Percentiles rank a stretch among this genome's conserved stretches.
These are phyloP conservation scores for Eucalyptus decipiens DNA, from an alignment of 345 rosid species.

Conservation along the genomic window DNA sequence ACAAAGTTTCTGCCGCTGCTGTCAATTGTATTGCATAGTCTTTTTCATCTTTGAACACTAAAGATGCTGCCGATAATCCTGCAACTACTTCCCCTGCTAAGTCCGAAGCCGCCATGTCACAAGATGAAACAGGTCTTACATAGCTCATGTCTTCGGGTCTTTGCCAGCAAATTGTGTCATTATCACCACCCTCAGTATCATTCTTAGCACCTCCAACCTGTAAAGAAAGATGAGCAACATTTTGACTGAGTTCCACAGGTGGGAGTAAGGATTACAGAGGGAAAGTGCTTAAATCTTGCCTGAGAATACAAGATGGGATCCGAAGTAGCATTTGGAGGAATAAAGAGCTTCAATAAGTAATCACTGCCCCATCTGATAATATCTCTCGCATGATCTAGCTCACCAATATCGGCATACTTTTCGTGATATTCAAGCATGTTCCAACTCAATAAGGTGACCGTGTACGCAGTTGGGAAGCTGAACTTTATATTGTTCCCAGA, in stretches of 20 bases:
- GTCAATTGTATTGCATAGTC: slow-evolving; percentile 13
- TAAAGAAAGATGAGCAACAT: background rate
- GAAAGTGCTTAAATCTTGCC: slow-evolving; percentile 12
- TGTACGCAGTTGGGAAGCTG: slow-evolving; percentile 49
- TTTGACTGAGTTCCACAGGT: background rate
- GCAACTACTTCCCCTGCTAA: slow-evolving; percentile 48
- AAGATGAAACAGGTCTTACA: slow-evolving; percentile 26
- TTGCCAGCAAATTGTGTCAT: slow-evolving; percentile 48
- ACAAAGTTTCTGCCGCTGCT: slow-evolving; percentile 20
- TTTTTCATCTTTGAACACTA: slow-evolving; percentile 27
- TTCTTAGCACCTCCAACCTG: slow-evolving; percentile 38
- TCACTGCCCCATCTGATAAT: slow-evolving; percentile 50
- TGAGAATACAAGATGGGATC: slow-evolving; percentile 33
- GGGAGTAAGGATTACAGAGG: background rate
- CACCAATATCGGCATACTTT: slow-evolving; percentile 33
- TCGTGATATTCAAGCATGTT: slow-evolving; percentile 46
- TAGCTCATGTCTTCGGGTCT: slow-evolving; percentile 58
- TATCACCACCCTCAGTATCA: background rate
- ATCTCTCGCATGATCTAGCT: slow-evolving; percentile 51
- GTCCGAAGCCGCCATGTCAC: slow-evolving; percentile 31
- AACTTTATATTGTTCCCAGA: slow-evolving; percentile 53
- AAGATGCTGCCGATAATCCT: slow-evolving; percentile 45
- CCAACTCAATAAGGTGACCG: slow-evolving; percentile 56
- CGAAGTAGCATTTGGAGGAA: slow-evolving; percentile 10
- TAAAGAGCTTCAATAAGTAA: slow-evolving; percentile 42